Percentiles rank a stretch among this genome's conserved stretches.
Evolutionary conservation across 176 grass and related monocot genomes (phyloP).

Genomic region (Aegilops speltoides): DNA sequence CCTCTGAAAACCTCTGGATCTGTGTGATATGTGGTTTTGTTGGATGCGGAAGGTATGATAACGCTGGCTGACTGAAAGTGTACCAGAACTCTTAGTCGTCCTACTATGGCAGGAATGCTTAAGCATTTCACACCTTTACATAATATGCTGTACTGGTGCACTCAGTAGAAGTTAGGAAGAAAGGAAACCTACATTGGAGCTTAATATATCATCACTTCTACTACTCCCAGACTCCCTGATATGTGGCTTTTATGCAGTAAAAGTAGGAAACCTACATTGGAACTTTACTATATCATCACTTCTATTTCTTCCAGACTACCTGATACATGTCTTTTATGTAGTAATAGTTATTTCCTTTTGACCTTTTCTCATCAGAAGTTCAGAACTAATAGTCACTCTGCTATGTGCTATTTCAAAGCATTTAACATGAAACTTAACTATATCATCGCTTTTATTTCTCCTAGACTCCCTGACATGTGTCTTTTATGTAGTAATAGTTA

Average conservation of each 20-base stretch:
- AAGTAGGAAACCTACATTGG: not conserved
- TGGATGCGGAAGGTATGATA: conserved; percentile 90
- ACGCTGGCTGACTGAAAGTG: not conserved
- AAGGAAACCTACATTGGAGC: not conserved
- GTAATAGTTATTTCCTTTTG: not conserved
- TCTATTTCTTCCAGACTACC: not conserved
- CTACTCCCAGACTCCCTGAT: not conserved
- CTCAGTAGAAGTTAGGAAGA: not conserved
- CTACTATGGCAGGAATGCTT: not conserved
- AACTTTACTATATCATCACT: not conserved
- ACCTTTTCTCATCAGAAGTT: not conserved
- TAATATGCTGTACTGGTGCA: conserved; percentile 1
- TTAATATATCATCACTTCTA: not conserved
- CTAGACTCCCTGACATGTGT: not conserved
- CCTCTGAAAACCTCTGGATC: conserved; percentile 91
- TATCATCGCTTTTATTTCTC: not conserved
- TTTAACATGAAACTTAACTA: not conserved
- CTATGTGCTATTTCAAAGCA: not conserved
- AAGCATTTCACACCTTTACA: not conserved
- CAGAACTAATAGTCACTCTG: not conserved
- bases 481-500: not conserved
- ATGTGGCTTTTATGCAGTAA: too few relatives aligned
- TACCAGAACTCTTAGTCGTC: not conserved
- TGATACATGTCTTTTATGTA: not conserved
- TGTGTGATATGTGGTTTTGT: conserved; percentile 98